These are phyloP conservation scores for Chrysoporthe austroafricana DNA, from an alignment of 2,329 filamentous ascomycete species.

Conservation along the genomic window DNA sequence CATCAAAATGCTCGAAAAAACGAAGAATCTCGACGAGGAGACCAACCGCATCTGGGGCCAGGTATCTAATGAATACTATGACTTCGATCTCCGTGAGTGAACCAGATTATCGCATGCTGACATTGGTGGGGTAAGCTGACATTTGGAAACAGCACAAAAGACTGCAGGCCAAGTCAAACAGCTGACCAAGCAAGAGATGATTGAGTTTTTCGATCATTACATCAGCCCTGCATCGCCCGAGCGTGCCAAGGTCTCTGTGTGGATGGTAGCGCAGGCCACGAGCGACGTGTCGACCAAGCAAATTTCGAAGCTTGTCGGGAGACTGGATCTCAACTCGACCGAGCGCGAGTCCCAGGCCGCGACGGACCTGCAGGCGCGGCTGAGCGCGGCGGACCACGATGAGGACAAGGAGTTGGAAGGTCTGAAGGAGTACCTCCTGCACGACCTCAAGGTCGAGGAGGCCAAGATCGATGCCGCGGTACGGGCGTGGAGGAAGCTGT, in stretches of 20 bases:
- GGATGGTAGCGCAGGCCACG: conserved; percentile 75
- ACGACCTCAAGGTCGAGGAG: conserved; percentile 51
- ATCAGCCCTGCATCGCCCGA: conserved; percentile 74
- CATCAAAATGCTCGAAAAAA: conserved; percentile 83
- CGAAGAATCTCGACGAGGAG: conserved; percentile 90
- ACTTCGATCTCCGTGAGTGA: conserved; percentile 80
- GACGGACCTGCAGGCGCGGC: conserved; percentile 40
- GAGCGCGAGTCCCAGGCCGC: conserved; percentile 37
- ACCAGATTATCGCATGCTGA: not conserved
- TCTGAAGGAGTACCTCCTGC: conserved; percentile 54
- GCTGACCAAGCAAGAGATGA: conserved; percentile 78
- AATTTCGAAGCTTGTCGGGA: conserved; percentile 45
- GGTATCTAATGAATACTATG: conserved; percentile 83
- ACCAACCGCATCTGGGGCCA: conserved; percentile 82
- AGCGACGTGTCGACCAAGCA: conserved; percentile 49
- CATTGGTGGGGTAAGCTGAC: conserved; percentile 9
- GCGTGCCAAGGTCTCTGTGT: conserved; percentile 82
- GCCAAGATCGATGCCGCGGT: conserved; percentile 51
- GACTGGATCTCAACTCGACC: conserved; percentile 40
- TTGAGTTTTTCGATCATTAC: conserved; percentile 76
- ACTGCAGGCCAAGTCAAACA: conserved; percentile 69
- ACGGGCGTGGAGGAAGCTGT: conserved; percentile 42
- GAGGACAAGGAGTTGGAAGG: conserved; percentile 53
- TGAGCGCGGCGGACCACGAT: conserved; percentile 45
- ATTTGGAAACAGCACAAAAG: conserved; percentile 13